Percentiles rank a stretch among this genome's conserved stretches.
These are phyloP conservation scores for Trichoderma atrobrunneum DNA, from an alignment of 2,329 filamentous ascomycete species.

Conservation along the genomic window DNA sequence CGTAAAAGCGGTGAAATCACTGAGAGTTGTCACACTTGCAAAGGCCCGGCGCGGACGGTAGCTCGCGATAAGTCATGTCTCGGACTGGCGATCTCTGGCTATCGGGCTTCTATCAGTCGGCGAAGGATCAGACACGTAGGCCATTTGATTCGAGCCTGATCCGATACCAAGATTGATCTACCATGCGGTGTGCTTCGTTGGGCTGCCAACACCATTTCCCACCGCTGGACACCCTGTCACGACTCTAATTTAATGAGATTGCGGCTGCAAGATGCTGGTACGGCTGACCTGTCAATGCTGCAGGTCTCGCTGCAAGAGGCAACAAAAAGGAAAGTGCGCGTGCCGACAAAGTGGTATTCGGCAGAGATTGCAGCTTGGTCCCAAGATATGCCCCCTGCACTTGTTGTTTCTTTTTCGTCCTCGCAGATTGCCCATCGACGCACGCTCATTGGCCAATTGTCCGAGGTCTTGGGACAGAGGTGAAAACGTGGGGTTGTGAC, in stretches of 20 bases:
- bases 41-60: background rate
- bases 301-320: constrained; percentile 3
- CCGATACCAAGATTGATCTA: background rate
- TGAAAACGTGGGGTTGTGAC: constrained; percentile 9
- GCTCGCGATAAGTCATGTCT: background rate
- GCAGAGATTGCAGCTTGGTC: background rate
- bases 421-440: background rate
- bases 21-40: background rate
- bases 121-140: background rate
- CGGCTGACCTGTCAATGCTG: constrained; percentile 16
- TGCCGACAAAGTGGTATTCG: background rate
- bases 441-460: background rate
- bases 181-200: background rate
- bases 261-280: constrained; percentile 10
- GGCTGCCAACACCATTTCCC: background rate
- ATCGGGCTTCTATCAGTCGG: background rate
- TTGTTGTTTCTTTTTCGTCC: background rate
- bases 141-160: background rate
- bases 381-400: background rate
- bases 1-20: background rate
- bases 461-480: background rate
- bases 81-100: background rate
- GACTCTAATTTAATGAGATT: constrained; percentile 14
- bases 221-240: constrained; percentile 4
- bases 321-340: background rate